Evolutionary conservation across 371 early-diverging fungal species (phyloP).

Genomic region (Amoeboradix gromovi): DNA sequence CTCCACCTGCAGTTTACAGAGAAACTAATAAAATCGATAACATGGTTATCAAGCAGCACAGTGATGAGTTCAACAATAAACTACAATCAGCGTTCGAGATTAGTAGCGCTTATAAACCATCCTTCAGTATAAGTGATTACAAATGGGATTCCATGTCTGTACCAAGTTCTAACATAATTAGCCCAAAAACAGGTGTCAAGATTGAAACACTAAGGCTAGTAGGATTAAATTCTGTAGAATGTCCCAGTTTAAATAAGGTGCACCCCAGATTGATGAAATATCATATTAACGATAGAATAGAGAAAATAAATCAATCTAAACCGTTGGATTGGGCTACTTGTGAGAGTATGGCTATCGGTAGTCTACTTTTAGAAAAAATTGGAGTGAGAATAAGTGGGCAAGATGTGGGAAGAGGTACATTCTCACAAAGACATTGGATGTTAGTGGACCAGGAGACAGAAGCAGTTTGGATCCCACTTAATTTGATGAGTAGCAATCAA

Average conservation of each 20-base stretch:
- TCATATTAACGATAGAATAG: constrained; percentile 47
- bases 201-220: constrained; percentile 25
- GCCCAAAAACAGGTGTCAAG: constrained; percentile 7
- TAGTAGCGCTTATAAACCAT: no score
- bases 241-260: constrained; percentile 21
- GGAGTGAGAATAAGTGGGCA: constrained; percentile 70
- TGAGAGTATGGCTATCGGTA: constrained; percentile 72
- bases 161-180: background rate
- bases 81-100: no score
- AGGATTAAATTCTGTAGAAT: constrained; percentile 34
- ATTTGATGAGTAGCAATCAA: constrained; percentile 34
- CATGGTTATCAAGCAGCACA: no score
- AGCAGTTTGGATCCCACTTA: constrained; percentile 36
- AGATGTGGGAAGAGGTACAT: constrained; percentile 90
- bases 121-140: no score
- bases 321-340: constrained; percentile 84
- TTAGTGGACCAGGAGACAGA: constrained; percentile 63
- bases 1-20: constrained; percentile 52
- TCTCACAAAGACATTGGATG: constrained; percentile 78
- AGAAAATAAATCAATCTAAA: constrained; percentile 31
- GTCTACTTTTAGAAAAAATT: constrained; percentile 44
- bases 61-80: no score
- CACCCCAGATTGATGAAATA: constrained; percentile 65
- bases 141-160: constrained; percentile 1
- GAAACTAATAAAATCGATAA: no score